These are phyloP conservation scores for Erysimum cheiri DNA, from an alignment of 441 rosid genomes.

Conservation along the genomic window DNA sequence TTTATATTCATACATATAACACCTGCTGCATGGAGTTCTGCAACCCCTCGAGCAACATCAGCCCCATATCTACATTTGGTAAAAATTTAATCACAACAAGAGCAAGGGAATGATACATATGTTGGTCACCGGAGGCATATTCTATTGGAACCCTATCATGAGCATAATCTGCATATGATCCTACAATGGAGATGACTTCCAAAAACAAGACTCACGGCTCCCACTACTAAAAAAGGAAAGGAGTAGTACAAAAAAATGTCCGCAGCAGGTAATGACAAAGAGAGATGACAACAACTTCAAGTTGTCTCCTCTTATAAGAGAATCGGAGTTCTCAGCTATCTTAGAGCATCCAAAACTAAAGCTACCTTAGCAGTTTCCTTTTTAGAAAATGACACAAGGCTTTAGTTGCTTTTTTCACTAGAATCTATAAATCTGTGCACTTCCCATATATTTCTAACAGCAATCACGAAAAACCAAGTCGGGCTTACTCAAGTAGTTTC, in stretches of 20 bases:
- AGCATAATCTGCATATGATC: constrained; percentile 17
- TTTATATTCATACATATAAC: constrained; percentile 95
- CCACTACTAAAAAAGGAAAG: neutral
- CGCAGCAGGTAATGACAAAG: constrained; percentile 18
- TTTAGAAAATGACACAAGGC: neutral
- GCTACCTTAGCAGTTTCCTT: constrained; percentile 12
- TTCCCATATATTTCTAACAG: constrained; percentile 12
- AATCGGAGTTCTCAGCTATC: neutral
- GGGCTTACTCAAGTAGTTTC: neutral
- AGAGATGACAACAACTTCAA: constrained; percentile 21
- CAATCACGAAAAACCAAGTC: constrained; percentile 1
- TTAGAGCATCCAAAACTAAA: constrained; percentile 8
- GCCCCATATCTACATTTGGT: constrained; percentile 86
- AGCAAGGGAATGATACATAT: constrained; percentile 13
- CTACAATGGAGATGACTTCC: constrained; percentile 1
- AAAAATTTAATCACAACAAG: constrained; percentile 35
- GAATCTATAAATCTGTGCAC: neutral
- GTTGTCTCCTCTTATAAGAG: constrained; percentile 1
- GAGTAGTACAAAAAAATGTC: neutral
- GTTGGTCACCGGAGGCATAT: constrained; percentile 16
- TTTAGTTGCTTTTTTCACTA: neutral
- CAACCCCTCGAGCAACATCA: constrained; percentile 94
- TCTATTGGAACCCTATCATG: constrained; percentile 1
- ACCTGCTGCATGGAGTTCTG: constrained; percentile 99
- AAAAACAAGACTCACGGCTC: constrained; percentile 22